Evolutionary conservation across 2,329 filamentous ascomycete genomes (phyloP).

Genomic region (Chaetothyriales sp.): DNA sequence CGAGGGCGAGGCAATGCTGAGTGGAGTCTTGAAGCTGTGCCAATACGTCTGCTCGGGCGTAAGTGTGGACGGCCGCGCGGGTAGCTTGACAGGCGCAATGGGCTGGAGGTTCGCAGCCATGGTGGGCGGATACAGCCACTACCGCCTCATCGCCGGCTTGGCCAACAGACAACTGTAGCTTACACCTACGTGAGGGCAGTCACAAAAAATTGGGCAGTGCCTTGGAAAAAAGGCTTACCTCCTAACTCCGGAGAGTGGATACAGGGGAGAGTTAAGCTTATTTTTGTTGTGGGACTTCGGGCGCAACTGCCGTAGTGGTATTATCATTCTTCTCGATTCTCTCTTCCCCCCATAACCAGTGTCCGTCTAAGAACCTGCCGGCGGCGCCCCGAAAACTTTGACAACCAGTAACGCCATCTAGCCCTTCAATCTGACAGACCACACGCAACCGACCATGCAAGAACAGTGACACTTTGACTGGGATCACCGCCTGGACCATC

Average conservation of each 20-base stretch:
- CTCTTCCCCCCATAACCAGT: no score
- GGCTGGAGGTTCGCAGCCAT: slow-evolving; percentile 84
- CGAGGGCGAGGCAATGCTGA: slow-evolving; percentile 80
- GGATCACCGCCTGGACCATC: no score
- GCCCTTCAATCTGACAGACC: no score
- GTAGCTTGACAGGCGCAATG: slow-evolving; percentile 66
- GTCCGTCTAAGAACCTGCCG: no score
- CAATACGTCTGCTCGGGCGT: slow-evolving; percentile 94
- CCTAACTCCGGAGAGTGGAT: not conserved
- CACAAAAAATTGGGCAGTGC: not conserved
- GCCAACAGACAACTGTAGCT: not conserved
- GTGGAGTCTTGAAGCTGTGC: slow-evolving; percentile 84
- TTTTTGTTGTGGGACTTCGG: no score
- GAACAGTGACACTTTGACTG: no score
- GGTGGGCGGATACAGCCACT: not conserved
- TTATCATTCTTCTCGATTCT: no score
- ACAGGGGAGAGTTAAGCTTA: not conserved
- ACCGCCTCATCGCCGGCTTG: not conserved
- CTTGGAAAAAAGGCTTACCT: not conserved
- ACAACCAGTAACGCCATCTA: no score
- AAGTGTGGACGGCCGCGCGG: slow-evolving; percentile 65
- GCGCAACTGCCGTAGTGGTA: no score
- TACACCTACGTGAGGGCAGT: not conserved
- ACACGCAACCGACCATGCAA: no score
- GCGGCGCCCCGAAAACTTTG: no score